Evolutionary conservation across 805 yeast species (phyloP).

Genomic region (Candida qinlingensis): DNA sequence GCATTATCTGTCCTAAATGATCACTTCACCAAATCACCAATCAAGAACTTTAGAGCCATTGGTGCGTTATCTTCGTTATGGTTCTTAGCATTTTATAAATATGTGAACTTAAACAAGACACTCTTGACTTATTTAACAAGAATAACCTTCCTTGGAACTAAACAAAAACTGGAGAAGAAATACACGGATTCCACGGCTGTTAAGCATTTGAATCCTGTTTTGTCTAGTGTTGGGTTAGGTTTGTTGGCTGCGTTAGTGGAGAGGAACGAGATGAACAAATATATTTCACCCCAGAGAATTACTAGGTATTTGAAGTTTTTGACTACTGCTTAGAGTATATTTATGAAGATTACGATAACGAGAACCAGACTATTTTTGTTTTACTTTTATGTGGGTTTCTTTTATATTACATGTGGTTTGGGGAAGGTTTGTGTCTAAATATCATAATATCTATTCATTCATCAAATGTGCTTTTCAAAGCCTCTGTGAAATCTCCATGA

Average conservation of each 20-base stretch:
- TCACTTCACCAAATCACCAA: neutral
- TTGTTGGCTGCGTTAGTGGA: neutral
- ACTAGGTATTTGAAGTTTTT: neutral
- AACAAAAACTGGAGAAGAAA: constrained; percentile 1
- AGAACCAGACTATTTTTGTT: no score
- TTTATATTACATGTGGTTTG: no score
- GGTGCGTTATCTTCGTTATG: constrained; percentile 13
- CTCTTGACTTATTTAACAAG: constrained; percentile 5
- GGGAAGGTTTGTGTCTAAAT: no score
- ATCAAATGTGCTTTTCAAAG: constrained; percentile 1
- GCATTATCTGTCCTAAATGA: neutral
- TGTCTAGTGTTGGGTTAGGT: constrained; percentile 6
- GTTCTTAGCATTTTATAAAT: constrained; percentile 2
- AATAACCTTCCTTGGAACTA: constrained; percentile 2
- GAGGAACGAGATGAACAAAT: neutral
- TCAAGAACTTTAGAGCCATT: constrained; percentile 5
- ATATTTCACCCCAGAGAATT: constrained; percentile 4
- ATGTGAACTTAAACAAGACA: neutral
- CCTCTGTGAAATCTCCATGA: neutral
- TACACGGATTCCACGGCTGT: neutral
- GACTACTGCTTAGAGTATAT: neutral
- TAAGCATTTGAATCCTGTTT: neutral
- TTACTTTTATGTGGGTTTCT: no score
- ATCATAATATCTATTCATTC: neutral
- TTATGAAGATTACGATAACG: no score